phyloP scores from a whole-genome alignment of 1,139 yeast species.

The Geotrichum siamense region DNA sequence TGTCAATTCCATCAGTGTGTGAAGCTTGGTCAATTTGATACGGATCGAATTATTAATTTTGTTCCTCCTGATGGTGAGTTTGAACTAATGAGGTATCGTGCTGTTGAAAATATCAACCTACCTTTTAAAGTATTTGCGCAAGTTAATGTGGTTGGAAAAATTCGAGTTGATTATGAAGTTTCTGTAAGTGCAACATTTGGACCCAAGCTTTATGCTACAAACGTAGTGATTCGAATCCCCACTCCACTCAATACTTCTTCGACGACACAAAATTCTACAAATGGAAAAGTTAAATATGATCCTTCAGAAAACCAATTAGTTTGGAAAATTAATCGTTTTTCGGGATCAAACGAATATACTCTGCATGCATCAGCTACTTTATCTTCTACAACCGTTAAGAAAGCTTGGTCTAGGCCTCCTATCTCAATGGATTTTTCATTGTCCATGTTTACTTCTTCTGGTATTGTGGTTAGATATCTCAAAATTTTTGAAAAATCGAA shows the following conservation, averaged over 20 bases:
- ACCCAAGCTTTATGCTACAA: constrained; percentile 54
- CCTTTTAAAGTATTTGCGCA: constrained; percentile 69
- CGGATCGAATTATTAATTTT: constrained; percentile 60
- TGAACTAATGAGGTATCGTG: constrained; percentile 74
- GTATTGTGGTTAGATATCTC: constrained; percentile 65
- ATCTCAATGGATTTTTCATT: constrained; percentile 62
- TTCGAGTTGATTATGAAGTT: constrained; percentile 49
- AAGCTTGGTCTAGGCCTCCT: constrained; percentile 68
- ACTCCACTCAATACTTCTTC: constrained; percentile 59
- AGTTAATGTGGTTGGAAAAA: constrained; percentile 47
- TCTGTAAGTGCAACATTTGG: constrained; percentile 59
- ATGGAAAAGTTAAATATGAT: constrained; percentile 63
- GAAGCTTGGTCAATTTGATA: constrained; percentile 58
- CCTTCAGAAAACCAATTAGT: constrained; percentile 57
- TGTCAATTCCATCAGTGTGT: constrained; percentile 89
- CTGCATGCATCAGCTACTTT: constrained; percentile 48
- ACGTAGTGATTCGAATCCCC: constrained; percentile 59
- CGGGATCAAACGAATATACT: constrained; percentile 58
- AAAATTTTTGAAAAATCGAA: constrained; percentile 59
- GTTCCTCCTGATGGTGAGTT: constrained; percentile 91
- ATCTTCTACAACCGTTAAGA: constrained; percentile 30
- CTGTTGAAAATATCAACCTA: constrained; percentile 49
- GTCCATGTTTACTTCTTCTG: constrained; percentile 74
- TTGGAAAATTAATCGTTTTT: constrained; percentile 66
- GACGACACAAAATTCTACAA: constrained; percentile 38